Evolutionary conservation across 2,329 filamentous ascomycete genomes (phyloP), one percentile per base, ranked within the genome.

Genomic region (Aspergillus fischeri): DNA sequence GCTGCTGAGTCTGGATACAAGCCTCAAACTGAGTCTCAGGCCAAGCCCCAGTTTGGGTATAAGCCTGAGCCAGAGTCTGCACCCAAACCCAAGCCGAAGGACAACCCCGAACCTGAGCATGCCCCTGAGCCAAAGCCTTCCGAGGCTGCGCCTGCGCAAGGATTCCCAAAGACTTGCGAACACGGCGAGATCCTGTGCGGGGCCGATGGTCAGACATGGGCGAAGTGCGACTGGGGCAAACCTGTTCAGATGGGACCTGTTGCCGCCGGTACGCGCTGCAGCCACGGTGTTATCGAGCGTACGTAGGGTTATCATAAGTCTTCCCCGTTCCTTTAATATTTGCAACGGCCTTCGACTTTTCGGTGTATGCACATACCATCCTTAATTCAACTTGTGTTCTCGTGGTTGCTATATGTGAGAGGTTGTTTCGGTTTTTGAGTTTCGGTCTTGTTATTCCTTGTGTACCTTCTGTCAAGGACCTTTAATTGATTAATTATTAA

Each of bases 231-330:
- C 50, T 56, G 69, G 51, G 67, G 66, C n/a, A 52, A 44, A 0
- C 65, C 71, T 5, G 53, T 72, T 45, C 64, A 63, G 58, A 77
- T 77, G 75, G 75, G 75, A 4, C 51, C 63, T 25, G 75, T 77
- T 10, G 73, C 75, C 27, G 58, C 68, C 3, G 75, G 75, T 6
- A 77, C 70, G 29, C 53, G 54, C 10, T 77, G 75, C 59, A 58
- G 58, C 1, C 55, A 67, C 10, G 72, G 72, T 9, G 58, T 24
- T 27, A 59, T 57, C 66, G 69, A 63, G 20, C 56, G 29, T 47
- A 17, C 14, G 2, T 47, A 24, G 14, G 5, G 1, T 8, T 24
- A 6, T 27, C 14, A 7, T 47, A 11, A 25, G 11, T 21, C 21
- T 35, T 32, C 17, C 17, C 17, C 9, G 5, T 25, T 21, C n/a